Percentiles rank a stretch among this genome's conserved stretches.
Conservation (phyloP, 495 filamentous ascomycete species). For the Parathielavia hyrcaniae region DNA sequence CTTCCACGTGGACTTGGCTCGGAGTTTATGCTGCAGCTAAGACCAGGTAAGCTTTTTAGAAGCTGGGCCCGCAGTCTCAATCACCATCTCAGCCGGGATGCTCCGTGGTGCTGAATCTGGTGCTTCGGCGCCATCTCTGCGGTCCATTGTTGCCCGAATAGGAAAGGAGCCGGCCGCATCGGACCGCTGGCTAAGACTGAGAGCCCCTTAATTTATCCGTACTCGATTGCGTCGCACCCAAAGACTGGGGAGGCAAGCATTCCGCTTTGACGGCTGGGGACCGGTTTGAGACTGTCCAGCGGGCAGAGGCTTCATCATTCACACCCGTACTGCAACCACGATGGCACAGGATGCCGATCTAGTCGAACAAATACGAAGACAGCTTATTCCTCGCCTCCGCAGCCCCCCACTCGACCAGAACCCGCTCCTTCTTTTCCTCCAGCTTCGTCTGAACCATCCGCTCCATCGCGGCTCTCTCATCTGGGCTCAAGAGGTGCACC, state of each 20-base stretch:
- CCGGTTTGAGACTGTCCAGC: no score
- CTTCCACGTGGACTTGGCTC: neutral
- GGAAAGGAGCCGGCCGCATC: neutral
- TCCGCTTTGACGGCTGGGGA: no score
- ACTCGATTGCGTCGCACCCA: no score
- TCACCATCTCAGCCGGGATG: neutral
- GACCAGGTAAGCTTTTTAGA: neutral
- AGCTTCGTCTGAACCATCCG: neutral
- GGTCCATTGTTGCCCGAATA: neutral
- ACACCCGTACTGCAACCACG: no score
- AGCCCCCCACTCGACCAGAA: neutral
- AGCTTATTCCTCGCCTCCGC: neutral
- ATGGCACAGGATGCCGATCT: no score
- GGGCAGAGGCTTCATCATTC: no score
- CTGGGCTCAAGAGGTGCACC: neutral
- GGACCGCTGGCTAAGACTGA: neutral
- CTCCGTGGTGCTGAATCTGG: constrained; percentile 10
- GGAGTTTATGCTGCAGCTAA: neutral
- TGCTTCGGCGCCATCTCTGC: neutral
- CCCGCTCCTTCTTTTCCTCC: neutral
- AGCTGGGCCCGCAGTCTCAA: neutral
- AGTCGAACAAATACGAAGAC: neutral
- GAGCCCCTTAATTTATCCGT: no score
- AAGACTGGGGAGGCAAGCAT: no score
- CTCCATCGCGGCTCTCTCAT: neutral